Conservation (phyloP, 73 alveolate genomes). For the Paramecium octaurelia region DNA sequence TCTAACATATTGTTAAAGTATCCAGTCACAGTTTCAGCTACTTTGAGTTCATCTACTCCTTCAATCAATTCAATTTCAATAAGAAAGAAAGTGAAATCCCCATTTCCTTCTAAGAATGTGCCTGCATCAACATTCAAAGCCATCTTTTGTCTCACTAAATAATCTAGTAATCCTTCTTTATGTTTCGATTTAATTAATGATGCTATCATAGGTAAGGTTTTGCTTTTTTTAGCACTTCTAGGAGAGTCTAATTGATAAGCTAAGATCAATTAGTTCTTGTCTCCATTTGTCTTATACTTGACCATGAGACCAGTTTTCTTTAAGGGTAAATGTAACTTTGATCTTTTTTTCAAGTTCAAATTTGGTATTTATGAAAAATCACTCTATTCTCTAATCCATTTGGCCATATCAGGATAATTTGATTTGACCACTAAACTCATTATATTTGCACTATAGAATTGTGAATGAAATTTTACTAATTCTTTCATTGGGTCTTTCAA, state of each 20-base stretch:
- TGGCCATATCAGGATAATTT: conserved; percentile 37
- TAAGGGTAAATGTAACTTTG: neutral
- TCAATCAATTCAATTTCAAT: conserved; percentile 25
- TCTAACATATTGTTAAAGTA: conserved; percentile 38
- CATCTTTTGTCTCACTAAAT: neutral
- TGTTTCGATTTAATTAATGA: conserved; percentile 11
- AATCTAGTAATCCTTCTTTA: conserved; percentile 22
- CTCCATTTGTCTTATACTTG: conserved; percentile 15
- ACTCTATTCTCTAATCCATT: conserved; percentile 36
- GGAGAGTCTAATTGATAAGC: conserved; percentile 19
- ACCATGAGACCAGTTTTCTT: neutral
- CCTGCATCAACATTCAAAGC: conserved; percentile 45
- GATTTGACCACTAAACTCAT: conserved; percentile 50
- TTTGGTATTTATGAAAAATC: conserved; percentile 9
- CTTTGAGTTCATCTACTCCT: neutral
- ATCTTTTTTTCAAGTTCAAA: neutral
- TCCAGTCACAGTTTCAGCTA: conserved; percentile 25
- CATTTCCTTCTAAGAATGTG: conserved; percentile 44
- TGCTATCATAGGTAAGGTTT: neutral
- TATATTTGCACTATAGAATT: conserved; percentile 18
- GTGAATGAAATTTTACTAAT: neutral
- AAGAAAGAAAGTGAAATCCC: conserved; percentile 4
- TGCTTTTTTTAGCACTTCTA: neutral
- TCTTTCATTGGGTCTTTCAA: conserved; percentile 41
- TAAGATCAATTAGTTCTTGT: neutral